These are phyloP conservation scores for Protostelium mycophagum DNA, from an alignment of 78 protist species.

Conservation along the genomic window DNA sequence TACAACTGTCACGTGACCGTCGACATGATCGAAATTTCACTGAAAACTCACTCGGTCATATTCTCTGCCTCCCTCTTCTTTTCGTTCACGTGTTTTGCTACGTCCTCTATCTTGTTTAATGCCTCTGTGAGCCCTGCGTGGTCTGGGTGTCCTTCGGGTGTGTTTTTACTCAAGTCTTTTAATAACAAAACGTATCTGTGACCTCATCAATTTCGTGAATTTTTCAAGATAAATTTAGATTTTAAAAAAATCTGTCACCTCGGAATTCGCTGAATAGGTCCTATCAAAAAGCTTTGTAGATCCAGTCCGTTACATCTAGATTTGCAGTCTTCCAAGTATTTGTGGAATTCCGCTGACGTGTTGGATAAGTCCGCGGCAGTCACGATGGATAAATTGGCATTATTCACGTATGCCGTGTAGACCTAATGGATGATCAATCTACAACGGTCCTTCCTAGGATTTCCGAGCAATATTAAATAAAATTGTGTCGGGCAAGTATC, in stretches of 20 bases:
- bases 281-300: conserved; percentile 9
- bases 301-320: background rate
- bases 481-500: background rate
- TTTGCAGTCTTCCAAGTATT: background rate
- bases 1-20: background rate
- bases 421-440: background rate
- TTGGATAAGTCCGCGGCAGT: background rate
- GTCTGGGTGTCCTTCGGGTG: conserved; percentile 49
- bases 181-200: background rate
- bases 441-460: no score
- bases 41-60: background rate
- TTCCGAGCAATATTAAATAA: no score
- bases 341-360: background rate
- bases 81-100: conserved; percentile 48
- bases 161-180: conserved; percentile 40
- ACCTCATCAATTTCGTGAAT: background rate
- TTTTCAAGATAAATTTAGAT: conserved; percentile 6
- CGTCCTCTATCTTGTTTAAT: conserved; percentile 50
- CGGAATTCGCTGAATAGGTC: conserved; percentile 60
- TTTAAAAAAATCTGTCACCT: conserved; percentile 44
- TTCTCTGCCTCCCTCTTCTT: conserved; percentile 59
- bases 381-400: background rate
- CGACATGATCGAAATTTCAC: background rate
- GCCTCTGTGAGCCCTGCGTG: conserved; percentile 28
- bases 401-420: background rate